Percentiles rank a stretch among this genome's conserved stretches.
phyloP scores from a whole-genome alignment of 345 rosid genomes.

The Hevea brasiliensis region DNA sequence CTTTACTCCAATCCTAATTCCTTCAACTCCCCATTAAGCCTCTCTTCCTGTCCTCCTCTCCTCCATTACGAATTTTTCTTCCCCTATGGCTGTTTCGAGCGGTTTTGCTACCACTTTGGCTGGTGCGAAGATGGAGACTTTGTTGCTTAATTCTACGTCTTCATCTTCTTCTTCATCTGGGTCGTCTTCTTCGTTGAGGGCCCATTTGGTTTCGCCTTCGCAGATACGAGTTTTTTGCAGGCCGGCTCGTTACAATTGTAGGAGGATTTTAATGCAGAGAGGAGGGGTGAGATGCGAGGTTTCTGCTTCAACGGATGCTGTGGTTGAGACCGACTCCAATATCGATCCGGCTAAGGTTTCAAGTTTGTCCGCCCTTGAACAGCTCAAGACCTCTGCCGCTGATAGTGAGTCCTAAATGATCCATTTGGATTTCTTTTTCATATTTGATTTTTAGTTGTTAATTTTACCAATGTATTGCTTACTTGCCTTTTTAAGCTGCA shows the following conservation, averaged over 20 bases:
- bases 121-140: constrained; percentile 33
- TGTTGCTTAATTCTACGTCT: constrained; percentile 22
- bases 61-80: no score
- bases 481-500: not conserved
- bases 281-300: constrained; percentile 32
- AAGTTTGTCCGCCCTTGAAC: constrained; percentile 36
- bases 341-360: constrained; percentile 25
- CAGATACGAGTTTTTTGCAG: constrained; percentile 9
- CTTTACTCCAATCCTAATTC: not conserved
- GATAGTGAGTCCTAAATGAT: constrained; percentile 21
- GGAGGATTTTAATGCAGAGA: not conserved
- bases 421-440: not conserved
- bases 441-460: not conserved
- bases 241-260: constrained; percentile 4
- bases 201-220: not conserved
- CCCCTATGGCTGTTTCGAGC: constrained; percentile 27
- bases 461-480: not conserved
- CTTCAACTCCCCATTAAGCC: not conserved
- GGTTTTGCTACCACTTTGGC: constrained; percentile 25
- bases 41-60: not conserved
- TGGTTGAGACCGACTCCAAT: constrained; percentile 7
- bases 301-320: constrained; percentile 20
- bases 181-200: constrained; percentile 3
- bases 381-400: constrained; percentile 37
- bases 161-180: constrained; percentile 13